A percentile compares a stretch with the other conserved stretches of the same genome.
Conservation (phyloP, 73 alveolate species). For the Paramecium sexaurelia region DNA sequence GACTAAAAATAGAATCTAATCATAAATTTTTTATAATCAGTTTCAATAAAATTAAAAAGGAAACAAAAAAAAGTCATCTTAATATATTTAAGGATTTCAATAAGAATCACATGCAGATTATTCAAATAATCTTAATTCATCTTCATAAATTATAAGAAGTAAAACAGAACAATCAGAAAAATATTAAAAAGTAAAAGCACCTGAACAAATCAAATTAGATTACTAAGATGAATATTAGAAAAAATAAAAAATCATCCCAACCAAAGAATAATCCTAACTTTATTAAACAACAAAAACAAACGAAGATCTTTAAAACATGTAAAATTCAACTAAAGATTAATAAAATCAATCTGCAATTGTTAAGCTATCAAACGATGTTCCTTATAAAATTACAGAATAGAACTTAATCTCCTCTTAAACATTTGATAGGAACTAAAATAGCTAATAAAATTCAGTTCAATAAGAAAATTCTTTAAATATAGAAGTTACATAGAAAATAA, state of each 20-base stretch:
- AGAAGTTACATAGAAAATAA: neutral
- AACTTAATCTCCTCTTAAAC: neutral
- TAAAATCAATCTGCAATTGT: neutral
- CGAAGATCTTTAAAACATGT: neutral
- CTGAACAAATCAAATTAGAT: neutral
- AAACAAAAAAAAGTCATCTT: neutral
- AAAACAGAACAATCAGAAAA: neutral
- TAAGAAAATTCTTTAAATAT: neutral
- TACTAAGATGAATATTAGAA: neutral
- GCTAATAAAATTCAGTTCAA: neutral
- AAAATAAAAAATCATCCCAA: neutral
- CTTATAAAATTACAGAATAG: neutral
- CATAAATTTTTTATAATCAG: neutral
- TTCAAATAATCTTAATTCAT: neutral
- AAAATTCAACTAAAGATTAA: neutral
- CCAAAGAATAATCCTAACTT: neutral
- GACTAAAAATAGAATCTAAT: neutral
- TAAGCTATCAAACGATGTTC: neutral
- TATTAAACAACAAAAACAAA: neutral
- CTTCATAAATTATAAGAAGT: neutral
- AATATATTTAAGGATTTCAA: neutral
- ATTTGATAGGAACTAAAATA: neutral
- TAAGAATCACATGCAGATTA: neutral
- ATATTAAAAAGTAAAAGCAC: neutral
- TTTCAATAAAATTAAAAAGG: neutral